Evolutionary conservation across 345 rosid genomes (phyloP), one percentile per base, ranked within the genome.

Genomic region (Crucihimalaya himalaica): DNA sequence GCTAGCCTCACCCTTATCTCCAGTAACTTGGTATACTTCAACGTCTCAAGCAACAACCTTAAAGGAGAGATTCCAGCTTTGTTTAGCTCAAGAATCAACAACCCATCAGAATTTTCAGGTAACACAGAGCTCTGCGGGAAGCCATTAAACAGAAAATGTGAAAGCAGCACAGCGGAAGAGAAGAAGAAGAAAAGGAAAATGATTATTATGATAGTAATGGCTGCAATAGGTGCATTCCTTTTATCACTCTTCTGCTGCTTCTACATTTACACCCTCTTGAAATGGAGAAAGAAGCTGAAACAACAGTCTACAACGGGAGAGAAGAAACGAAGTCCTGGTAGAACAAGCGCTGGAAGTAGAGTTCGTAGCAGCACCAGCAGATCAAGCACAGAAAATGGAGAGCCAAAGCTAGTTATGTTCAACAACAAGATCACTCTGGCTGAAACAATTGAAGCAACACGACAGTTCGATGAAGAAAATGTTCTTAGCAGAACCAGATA

Each of bases 391-490:
- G 99, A 90, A 46, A 88, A 81, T 68, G 97, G 96, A 65, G 97
- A 81, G 27, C 99, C 93, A 10, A 95, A 89, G 79, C 89, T 95
- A 14, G 90, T 92, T 8, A 89, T 95, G 99, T 95, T 95, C 73
- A 95, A 88, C 63, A 87, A 88, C 88, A 95, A 87, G 81, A 88
- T 91, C 74, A 90, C 97, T 25, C 65, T 88, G 0, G 93, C 93
- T 8, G 99, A 95, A 61, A 92, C 99, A 11, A 57, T 86, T 2
- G 99, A 90, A 82, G 97, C 97, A 39, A 88, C 97, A 0, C 73
- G 97, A 34, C 91, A 91, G 51, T 94, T 94, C 10, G 97, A 92
- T 9, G 98, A 94, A 79, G 98, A 94, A 52, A 94, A 89, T 56
- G 98, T 94, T 72, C 85, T 94, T 27, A 87, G 89, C 82, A 83